Evolutionary conservation across 306 rosid genomes (phyloP).

Genomic region (Lathyrus tuberosus): DNA sequence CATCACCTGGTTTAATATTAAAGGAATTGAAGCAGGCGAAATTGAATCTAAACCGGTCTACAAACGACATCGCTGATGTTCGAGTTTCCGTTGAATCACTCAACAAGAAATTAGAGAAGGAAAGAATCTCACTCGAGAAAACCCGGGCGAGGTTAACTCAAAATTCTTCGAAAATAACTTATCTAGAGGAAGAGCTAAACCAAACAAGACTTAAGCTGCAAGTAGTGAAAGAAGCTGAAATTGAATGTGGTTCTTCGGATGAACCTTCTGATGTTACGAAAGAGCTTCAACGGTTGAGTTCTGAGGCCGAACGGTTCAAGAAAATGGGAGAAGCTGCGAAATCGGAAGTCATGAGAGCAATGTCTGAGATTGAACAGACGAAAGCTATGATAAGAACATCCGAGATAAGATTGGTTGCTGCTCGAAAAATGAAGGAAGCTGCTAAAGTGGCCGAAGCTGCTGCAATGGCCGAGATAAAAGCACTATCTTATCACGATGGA

Average conservation of each 20-base stretch:
- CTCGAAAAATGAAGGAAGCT: slow-evolving; percentile 91
- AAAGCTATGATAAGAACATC: slow-evolving; percentile 74
- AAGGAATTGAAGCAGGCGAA: slow-evolving; percentile 88
- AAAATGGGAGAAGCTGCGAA: slow-evolving; percentile 75
- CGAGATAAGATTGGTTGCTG: slow-evolving; percentile 81
- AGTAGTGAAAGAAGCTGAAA: slow-evolving; percentile 63
- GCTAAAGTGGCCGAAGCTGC: slow-evolving; percentile 87
- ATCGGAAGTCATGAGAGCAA: slow-evolving; percentile 59
- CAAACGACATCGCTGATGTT: slow-evolving; percentile 77
- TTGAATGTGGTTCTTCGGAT: slow-evolving; percentile 45
- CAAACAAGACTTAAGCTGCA: slow-evolving; percentile 69
- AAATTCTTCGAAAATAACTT: slow-evolving; percentile 63
- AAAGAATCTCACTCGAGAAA: slow-evolving; percentile 72
- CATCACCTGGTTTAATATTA: slow-evolving; percentile 62
- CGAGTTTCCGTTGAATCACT: slow-evolving; percentile 68
- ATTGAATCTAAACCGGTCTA: slow-evolving; percentile 72
- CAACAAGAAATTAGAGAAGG: slow-evolving; percentile 78
- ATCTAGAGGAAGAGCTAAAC: slow-evolving; percentile 83
- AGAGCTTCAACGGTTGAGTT: slow-evolving; percentile 70
- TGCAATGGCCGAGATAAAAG: slow-evolving; percentile 76
- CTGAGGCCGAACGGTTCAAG: slow-evolving; percentile 74
- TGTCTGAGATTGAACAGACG: slow-evolving; percentile 80
- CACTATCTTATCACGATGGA: slow-evolving; percentile 52
- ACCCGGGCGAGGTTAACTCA: slow-evolving; percentile 72
- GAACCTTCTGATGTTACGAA: slow-evolving; percentile 58